These are phyloP conservation scores for Calamus simplicifolius DNA, from an alignment of 176 grass and related monocot species.

Conservation along the genomic window DNA sequence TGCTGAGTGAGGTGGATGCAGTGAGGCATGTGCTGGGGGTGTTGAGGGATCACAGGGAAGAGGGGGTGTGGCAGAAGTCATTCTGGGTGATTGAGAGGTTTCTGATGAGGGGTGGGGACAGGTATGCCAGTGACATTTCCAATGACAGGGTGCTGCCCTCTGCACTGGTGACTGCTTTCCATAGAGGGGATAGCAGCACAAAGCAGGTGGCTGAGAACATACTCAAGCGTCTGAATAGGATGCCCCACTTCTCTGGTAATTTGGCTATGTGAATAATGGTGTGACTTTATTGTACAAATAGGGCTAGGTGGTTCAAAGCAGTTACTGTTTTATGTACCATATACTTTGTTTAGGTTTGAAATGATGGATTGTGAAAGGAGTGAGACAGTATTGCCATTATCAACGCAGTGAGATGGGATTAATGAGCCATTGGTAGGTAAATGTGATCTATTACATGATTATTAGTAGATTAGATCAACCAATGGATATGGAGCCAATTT, in stretches of 20 bases:
- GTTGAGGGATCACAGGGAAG: slow-evolving; percentile 52
- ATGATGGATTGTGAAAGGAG: no score
- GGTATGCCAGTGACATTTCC: slow-evolving; percentile 41
- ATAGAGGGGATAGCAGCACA: slow-evolving; percentile 51
- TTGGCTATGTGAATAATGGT: slow-evolving; percentile 5
- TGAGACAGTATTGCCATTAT: no score
- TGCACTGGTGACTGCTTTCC: slow-evolving; percentile 52
- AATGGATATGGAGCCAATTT: no score
- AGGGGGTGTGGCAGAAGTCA: slow-evolving; percentile 33
- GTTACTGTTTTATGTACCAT: no score
- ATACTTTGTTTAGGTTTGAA: no score
- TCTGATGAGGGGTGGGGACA: slow-evolving; percentile 46
- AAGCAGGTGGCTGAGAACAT: slow-evolving; percentile 75
- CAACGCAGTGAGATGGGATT: no score
- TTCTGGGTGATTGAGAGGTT: slow-evolving; percentile 84
- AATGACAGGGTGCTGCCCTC: slow-evolving; percentile 46
- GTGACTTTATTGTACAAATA: no score
- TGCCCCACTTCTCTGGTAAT: slow-evolving; percentile 48
- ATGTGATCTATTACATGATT: no score
- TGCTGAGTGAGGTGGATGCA: slow-evolving; percentile 43
- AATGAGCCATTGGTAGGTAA: no score
- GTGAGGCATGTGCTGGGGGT: slow-evolving; percentile 38
- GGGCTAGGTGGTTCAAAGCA: no score
- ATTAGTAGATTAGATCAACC: no score
- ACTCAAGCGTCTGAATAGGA: slow-evolving; percentile 58